Conservation (phyloP, 208 protist genomes). For the Wallacemonas sp. region DNA sequence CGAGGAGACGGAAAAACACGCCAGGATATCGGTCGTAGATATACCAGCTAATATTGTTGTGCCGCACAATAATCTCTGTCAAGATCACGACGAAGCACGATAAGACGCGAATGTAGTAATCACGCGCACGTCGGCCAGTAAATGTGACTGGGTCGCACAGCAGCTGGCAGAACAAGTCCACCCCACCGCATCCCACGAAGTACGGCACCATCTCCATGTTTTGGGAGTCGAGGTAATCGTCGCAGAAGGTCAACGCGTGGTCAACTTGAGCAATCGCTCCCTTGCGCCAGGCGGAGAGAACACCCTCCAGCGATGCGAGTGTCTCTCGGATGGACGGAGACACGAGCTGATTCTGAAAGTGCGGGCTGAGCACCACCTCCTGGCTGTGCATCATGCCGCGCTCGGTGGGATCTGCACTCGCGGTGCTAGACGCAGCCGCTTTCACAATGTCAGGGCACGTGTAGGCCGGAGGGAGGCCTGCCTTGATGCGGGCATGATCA, state of each 20-base stretch:
- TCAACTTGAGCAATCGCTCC: conserved; percentile 21
- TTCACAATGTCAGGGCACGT: no score
- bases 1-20: conserved; percentile 72
- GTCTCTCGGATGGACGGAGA: not conserved
- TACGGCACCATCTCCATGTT: conserved; percentile 40
- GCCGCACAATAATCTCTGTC: conserved; percentile 65
- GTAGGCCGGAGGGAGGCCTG: not conserved
- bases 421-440: no score
- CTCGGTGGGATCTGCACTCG: not conserved
- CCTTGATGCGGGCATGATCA: conserved; percentile 3
- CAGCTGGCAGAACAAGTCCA: conserved; percentile 64
- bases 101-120: conserved; percentile 35
- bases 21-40: conserved; percentile 78
- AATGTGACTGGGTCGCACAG: conserved; percentile 52
- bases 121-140: conserved; percentile 9
- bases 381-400: no score
- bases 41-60: conserved; percentile 76
- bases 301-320: conserved; percentile 6
- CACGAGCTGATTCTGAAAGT: not conserved
- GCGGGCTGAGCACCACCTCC: no score
- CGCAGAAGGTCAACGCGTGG: conserved; percentile 23
- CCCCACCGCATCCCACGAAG: conserved; percentile 67
- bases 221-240: conserved; percentile 47
- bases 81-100: conserved; percentile 37
- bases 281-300: conserved; percentile 16